phyloP scores from a whole-genome alignment of 1,284 basidiomycete genomes.

The Neolentinus lepideus region DNA sequence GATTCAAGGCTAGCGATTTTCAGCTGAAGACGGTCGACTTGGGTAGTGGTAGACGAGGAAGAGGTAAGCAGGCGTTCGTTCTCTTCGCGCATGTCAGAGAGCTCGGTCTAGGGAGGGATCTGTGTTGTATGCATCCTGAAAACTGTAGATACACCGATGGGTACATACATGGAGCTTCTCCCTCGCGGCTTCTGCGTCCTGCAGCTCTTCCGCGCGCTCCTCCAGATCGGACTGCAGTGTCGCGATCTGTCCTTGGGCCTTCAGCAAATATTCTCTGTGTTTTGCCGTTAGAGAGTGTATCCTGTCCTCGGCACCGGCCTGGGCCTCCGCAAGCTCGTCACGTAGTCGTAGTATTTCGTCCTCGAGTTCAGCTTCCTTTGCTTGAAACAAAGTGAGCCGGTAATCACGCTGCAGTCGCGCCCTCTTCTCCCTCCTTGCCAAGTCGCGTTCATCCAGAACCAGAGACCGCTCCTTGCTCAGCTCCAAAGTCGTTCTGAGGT shows the following conservation, averaged over 20 bases:
- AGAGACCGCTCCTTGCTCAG: conserved; percentile 41
- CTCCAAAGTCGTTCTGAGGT: conserved; percentile 43
- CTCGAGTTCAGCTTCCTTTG: conserved; percentile 52
- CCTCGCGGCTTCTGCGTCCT: conserved; percentile 30
- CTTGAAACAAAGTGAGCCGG: conserved; percentile 56
- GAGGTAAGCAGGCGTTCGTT: conserved; percentile 39
- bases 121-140: conserved; percentile 3
- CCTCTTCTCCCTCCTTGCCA: conserved; percentile 44
- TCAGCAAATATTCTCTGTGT: conserved; percentile 21
- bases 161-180: conserved; percentile 26
- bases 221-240: conserved; percentile 21
- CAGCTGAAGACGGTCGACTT: conserved; percentile 48
- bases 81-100: conserved; percentile 35
- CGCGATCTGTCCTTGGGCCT: conserved; percentile 13
- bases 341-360: conserved; percentile 22
- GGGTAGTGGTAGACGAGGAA: conserved; percentile 36
- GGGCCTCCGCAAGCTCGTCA: conserved; percentile 34
- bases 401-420: conserved; percentile 52
- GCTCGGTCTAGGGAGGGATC: conserved; percentile 20
- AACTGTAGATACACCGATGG: not conserved
- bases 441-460: conserved; percentile 44
- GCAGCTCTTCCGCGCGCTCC: conserved; percentile 27
- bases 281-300: conserved; percentile 16
- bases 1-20: conserved; percentile 50
- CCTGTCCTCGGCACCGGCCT: conserved; percentile 29